phyloP scores from a whole-genome alignment of 2,329 filamentous ascomycete species.

The Pseudogymnoascus sp. region DNA sequence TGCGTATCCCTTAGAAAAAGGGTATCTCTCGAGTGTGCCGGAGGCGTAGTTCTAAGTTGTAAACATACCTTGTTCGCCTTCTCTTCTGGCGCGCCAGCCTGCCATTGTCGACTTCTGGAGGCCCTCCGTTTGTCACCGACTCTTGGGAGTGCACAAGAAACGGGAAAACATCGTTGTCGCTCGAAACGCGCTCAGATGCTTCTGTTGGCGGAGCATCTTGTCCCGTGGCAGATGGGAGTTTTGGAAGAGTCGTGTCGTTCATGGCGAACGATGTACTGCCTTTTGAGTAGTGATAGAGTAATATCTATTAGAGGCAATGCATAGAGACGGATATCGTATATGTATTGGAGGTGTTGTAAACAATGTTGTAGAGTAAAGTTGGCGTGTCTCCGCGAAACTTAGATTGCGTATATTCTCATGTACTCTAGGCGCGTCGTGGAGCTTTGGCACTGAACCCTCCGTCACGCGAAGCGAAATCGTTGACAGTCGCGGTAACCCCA shows the following conservation, averaged over 20 bases:
- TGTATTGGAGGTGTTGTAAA: conserved; percentile 1
- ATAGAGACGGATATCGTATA: conserved; percentile 2
- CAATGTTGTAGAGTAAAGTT: not conserved
- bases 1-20: not conserved
- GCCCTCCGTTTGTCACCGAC: conserved; percentile 19
- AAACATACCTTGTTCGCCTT: conserved; percentile 53
- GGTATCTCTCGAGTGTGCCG: not conserved
- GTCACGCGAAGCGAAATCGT: conserved; percentile 6
- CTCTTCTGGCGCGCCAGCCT: conserved; percentile 40
- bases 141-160: conserved; percentile 16
- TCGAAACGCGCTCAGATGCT: conserved; percentile 16
- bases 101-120: conserved; percentile 17
- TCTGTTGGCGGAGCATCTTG: conserved; percentile 13
- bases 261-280: conserved; percentile 17
- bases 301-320: conserved; percentile 4
- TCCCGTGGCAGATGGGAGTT: conserved; percentile 20
- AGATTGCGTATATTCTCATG: conserved; percentile 5
- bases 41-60: not conserved
- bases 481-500: conserved; percentile 6
- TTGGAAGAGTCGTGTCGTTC: conserved; percentile 27
- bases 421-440: conserved; percentile 6
- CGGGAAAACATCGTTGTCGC: conserved; percentile 17
- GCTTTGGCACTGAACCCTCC: conserved; percentile 4
- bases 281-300: not conserved
- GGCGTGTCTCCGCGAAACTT: not conserved